Evolutionary conservation across 139 green algal species (phyloP).

Genomic region (Chlorella vulgaris): DNA sequence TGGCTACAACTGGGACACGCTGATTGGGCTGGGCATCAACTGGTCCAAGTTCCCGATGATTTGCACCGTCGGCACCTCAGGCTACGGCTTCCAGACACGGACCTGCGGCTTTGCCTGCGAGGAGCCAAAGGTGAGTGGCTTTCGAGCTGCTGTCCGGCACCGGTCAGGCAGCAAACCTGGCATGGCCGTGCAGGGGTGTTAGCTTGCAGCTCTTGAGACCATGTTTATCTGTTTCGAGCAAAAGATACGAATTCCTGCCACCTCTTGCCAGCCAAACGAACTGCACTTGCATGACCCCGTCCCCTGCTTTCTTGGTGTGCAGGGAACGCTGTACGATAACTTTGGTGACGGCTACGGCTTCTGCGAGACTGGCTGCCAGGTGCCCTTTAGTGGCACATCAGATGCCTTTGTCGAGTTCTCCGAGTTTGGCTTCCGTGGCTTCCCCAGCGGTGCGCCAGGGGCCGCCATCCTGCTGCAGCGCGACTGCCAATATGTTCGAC

Average conservation of each 20-base stretch:
- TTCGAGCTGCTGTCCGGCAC: background rate
- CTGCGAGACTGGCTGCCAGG: slow-evolving; percentile 65
- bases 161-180: too few relatives aligned
- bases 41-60: slow-evolving; percentile 56
- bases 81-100: slow-evolving; percentile 22
- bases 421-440: slow-evolving; percentile 71
- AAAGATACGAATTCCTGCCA: too few relatives aligned
- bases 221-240: too few relatives aligned
- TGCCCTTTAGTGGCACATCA: slow-evolving; percentile 46
- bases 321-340: slow-evolving; percentile 41
- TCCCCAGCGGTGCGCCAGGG: slow-evolving; percentile 3
- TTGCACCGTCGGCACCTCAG: slow-evolving; percentile 49
- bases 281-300: too few relatives aligned
- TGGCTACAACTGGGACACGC: slow-evolving; percentile 70
- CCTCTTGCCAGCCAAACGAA: too few relatives aligned
- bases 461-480: too few relatives aligned
- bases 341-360: slow-evolving; percentile 33
- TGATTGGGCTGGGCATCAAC: slow-evolving; percentile 53
- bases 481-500: too few relatives aligned
- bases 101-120: slow-evolving; percentile 70
- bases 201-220: too few relatives aligned
- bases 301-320: slow-evolving; percentile 2
- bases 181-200: too few relatives aligned
- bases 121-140: slow-evolving; percentile 39
- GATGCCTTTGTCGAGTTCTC: slow-evolving; percentile 81